Evolutionary conservation across 345 rosid genomes (phyloP).

Genomic region (Triadica sebifera): DNA sequence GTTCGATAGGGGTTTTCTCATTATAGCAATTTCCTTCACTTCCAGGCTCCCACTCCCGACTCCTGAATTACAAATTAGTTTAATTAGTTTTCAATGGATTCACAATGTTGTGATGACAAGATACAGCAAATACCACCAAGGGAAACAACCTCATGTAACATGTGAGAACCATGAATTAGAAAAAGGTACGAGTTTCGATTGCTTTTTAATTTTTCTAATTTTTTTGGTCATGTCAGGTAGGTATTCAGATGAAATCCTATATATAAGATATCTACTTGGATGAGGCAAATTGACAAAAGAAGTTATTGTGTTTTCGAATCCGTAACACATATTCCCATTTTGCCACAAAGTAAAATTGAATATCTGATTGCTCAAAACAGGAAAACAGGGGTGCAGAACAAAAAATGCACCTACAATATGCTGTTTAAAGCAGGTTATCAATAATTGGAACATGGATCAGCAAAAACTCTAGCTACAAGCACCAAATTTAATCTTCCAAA

Average conservation of each 20-base stretch:
- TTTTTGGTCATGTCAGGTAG: background rate
- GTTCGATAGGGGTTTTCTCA: slow-evolving; percentile 57
- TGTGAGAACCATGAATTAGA: background rate
- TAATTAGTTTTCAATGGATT: background rate
- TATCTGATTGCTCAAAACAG: background rate
- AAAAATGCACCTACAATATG: background rate
- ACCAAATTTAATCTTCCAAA: background rate
- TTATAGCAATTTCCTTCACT: slow-evolving; percentile 78
- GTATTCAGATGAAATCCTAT: background rate
- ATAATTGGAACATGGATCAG: background rate
- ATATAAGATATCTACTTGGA: background rate
- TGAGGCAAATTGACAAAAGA: background rate
- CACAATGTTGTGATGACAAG: background rate
- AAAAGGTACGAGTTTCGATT: background rate
- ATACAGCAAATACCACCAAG: background rate
- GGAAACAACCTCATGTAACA: slow-evolving; percentile 6
- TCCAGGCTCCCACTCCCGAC: slow-evolving; percentile 75
- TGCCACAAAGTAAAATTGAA: background rate
- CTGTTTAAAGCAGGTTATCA: background rate
- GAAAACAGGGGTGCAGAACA: background rate
- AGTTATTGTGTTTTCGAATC: background rate
- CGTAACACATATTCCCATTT: background rate
- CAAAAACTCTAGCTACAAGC: background rate
- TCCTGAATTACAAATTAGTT: slow-evolving; percentile 48
- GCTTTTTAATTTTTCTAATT: background rate